Evolutionary conservation across 441 rosid genomes (phyloP), one percentile per base, ranked within the genome.

Genomic region (Jatropha multifida): DNA sequence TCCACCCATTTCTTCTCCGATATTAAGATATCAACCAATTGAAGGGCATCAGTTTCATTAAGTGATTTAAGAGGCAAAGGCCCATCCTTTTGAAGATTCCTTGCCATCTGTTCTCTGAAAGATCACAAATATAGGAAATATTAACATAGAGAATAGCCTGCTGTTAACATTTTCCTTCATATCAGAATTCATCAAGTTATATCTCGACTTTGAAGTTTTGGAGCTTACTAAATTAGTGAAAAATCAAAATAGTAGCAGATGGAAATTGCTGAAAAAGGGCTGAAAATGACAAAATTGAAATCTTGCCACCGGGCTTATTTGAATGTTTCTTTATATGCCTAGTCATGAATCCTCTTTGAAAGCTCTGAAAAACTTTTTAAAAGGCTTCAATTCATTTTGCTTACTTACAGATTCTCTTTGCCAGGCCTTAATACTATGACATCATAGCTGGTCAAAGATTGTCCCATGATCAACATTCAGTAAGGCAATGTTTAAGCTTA

Each of bases 21-120:
- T 74, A 88, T 86, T 80, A 91, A 70, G 59, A 88, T 42, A 78
- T 83, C 85, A 14, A 88, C 85, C 77, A 96, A 81, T 48, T 77
- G 80, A 80, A 87, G 87, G 46, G 85, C 83, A 78, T 85, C 87
- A 20, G 65, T 51, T 63, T 85, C 82, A 14, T 62, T 23, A 68
- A 89, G 81, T 26, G 86, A 81, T 81, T 81, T 84, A 60, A 88
- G 89, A 64, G 65, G 75, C 63, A 74, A 74, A 72, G 90, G 98
- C 42, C 95, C 94, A 76, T 85, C 88, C 72, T 86, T 88, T 67
- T 79, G 90, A 65, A 95, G 81, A 76, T 81, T 81, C 63, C 70
- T 74, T 6, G 90, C 93, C 88, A 93, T 74, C 52, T 81, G 84
- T 75, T 85, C 88, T 88, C 98, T 92, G 86, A 56, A 32, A 83